Base-by-base conservation (phyloP, 2,329 filamentous ascomycete genomes). In the Didymellaceae sp. region DNA sequence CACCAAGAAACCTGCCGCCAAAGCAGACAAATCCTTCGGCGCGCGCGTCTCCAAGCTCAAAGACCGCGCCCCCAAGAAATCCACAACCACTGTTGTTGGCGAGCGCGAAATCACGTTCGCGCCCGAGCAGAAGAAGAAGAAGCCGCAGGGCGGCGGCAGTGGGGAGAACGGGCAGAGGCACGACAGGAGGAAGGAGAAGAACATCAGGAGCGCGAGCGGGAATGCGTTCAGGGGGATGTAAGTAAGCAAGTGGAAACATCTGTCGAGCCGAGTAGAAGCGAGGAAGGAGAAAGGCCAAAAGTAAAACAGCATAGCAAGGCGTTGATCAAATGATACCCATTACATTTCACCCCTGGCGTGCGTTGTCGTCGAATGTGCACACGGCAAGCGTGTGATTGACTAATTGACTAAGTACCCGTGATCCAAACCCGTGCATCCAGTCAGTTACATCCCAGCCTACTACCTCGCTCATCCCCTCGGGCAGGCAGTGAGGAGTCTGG, bases 161-260 rank as follows among this genome's bases (percentile, higher is more conserved):
- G n/a, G n/a, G n/a, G n/a, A 70, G 7, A 55, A 54, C 20, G 67
- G 62, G 6, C 62, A 67, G 48, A 51, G 67, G 37, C 59, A 65
- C 25, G 67, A 69, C 45, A 57, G 70, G 70, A 76, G 75, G 60
- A 77, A 77, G 57, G 75, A 78, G 53, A 77, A 78, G 49, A 76
- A 78, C 21, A 83, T 89, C 63, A 78, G 89, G 63, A 91, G 87
- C 72, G 89, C 89, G 41, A 91, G 88, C 73, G 82, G 81, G 43
- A 92, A 93, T 74, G 86, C 86, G 31, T 89, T 91, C 71, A 82
- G 87, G 70, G 82, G 79, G 66, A 80, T 90, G 78, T 87, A 67
- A 9, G 2, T 10, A 35, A n/a, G n/a, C n/a, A n/a, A n/a, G n/a
- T n/a, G n/a, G n/a, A n/a, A n/a, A n/a, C n/a, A n/a, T n/a, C n/a